Conservation (phyloP, 495 filamentous ascomycete genomes). For the Pseudotulostoma volvatum region DNA sequence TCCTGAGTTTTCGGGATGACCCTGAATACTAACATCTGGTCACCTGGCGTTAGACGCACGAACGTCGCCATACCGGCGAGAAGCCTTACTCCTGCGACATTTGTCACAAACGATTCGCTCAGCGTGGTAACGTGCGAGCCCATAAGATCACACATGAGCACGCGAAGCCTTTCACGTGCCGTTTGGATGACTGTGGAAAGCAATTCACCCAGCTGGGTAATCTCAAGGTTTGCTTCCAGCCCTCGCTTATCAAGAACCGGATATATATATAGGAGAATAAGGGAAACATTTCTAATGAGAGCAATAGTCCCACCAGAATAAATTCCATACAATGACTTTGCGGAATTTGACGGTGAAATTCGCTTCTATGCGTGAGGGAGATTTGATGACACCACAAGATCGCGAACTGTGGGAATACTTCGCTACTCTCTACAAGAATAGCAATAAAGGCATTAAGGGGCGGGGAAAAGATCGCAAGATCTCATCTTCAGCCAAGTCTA, state of each 20-base stretch:
- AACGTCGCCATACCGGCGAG: constrained; percentile 73
- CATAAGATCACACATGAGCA: constrained; percentile 70
- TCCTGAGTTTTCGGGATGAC: background rate
- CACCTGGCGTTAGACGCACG: constrained; percentile 46
- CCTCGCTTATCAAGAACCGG: background rate
- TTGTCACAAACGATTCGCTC: constrained; percentile 70
- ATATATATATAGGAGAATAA: background rate
- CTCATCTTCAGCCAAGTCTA: constrained; percentile 17
- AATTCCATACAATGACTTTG: constrained; percentile 65
- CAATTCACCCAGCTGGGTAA: constrained; percentile 81
- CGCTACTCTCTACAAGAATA: constrained; percentile 76
- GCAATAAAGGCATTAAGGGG: constrained; percentile 87
- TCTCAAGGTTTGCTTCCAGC: constrained; percentile 46
- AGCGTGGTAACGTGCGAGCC: constrained; percentile 73
- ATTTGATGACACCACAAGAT: constrained; percentile 48
- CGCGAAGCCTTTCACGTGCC: constrained; percentile 65
- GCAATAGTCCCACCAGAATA: constrained; percentile 77
- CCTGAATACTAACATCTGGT: constrained; percentile 1
- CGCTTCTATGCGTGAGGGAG: constrained; percentile 41
- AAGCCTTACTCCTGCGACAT: constrained; percentile 70
- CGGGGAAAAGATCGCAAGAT: constrained; percentile 64
- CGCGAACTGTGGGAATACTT: constrained; percentile 79
- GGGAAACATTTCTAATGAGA: constrained; percentile 1
- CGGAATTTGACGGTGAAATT: constrained; percentile 60
- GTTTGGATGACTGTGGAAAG: constrained; percentile 67